Evolutionary conservation across 1,284 basidiomycete species (phyloP).

Genomic region (Ustilago trichophora): DNA sequence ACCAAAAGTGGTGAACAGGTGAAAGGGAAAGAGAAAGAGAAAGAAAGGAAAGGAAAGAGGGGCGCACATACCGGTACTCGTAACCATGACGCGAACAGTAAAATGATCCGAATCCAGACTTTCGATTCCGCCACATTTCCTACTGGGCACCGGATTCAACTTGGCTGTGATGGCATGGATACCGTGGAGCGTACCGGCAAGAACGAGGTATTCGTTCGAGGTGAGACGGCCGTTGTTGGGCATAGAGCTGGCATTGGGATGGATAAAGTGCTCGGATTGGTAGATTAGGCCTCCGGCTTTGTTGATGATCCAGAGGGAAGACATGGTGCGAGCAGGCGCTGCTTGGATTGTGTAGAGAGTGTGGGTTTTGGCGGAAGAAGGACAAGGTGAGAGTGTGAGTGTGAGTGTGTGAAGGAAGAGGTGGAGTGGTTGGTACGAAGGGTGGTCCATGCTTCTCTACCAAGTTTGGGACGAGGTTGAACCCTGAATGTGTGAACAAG

Average conservation of each 20-base stretch:
- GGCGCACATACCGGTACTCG: constrained; percentile 80
- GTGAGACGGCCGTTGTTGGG: constrained; percentile 67
- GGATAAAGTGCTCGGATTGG: constrained; percentile 77
- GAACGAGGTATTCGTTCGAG: constrained; percentile 97
- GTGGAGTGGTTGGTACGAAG: too few relatives aligned
- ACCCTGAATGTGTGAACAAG: too few relatives aligned
- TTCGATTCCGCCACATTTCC: constrained; percentile 79
- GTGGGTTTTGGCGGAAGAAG: too few relatives aligned
- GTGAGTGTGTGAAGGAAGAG: too few relatives aligned
- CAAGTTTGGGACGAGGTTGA: too few relatives aligned
- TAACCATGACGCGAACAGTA: constrained; percentile 87
- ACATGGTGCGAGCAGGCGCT: too few relatives aligned
- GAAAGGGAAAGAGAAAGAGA: too few relatives aligned
- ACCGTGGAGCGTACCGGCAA: constrained; percentile 95
- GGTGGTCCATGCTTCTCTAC: too few relatives aligned
- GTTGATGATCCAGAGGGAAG: constrained; percentile 89
- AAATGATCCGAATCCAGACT: constrained; percentile 93
- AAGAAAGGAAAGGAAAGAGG: too few relatives aligned
- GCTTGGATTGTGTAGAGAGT: too few relatives aligned
- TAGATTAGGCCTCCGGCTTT: constrained; percentile 99
- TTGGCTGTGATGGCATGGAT: constrained; percentile 97
- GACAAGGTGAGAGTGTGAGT: too few relatives aligned
- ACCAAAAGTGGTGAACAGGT: too few relatives aligned
- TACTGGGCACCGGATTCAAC: constrained; percentile 76
- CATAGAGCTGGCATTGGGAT: constrained; percentile 37